phyloP scores from a whole-genome alignment of 495 filamentous ascomycete species.

The Aspergillus coremiiformis region DNA sequence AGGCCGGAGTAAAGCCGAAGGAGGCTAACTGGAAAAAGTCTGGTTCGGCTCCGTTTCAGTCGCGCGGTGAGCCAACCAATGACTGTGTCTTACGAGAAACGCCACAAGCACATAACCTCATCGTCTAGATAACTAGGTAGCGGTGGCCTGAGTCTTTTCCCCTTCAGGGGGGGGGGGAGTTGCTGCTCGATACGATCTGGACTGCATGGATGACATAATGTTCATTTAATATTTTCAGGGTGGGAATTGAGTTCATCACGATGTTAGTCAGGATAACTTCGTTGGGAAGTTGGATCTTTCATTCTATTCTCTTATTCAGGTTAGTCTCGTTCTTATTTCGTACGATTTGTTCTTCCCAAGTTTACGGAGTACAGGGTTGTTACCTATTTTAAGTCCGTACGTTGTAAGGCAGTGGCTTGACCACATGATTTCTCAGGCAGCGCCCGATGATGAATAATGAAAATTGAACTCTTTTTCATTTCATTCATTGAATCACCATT shows the following conservation, averaged over 20 bases:
- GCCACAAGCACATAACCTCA: background rate
- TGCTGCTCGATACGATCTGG: background rate
- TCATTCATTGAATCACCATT: background rate
- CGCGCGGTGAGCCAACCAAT: background rate
- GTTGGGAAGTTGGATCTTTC: background rate
- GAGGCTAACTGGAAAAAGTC: background rate
- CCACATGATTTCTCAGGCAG: background rate
- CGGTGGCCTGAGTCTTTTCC: background rate
- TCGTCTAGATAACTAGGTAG: background rate
- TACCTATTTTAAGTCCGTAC: background rate
- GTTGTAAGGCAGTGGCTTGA: background rate
- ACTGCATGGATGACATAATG: background rate
- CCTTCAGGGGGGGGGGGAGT: background rate
- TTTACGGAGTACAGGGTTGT: background rate
- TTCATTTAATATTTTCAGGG: background rate
- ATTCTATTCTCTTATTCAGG: background rate
- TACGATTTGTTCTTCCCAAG: background rate
- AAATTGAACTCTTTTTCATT: background rate
- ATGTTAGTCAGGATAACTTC: background rate
- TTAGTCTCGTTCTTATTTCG: background rate
- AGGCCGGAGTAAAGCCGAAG: constrained; percentile 26
- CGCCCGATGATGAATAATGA: background rate
- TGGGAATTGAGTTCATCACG: background rate
- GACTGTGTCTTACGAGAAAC: background rate
- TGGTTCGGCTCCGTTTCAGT: background rate